Evolutionary conservation across 306 rosid species (phyloP).

Genomic region (Ormosia semicastrata): DNA sequence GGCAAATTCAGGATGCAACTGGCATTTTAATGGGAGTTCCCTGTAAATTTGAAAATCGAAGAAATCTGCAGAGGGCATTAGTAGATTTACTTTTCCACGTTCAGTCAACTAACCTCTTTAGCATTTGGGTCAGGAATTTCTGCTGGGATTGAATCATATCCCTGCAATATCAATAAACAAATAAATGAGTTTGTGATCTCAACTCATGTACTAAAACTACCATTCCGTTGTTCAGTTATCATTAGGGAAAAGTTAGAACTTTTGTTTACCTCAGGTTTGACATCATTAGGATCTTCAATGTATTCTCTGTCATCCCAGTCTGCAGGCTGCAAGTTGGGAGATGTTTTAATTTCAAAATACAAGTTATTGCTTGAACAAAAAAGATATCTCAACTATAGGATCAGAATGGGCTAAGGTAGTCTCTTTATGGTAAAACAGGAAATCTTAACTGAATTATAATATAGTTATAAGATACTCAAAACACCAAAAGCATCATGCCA

Average conservation of each 20-base stretch:
- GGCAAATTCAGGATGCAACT: neutral
- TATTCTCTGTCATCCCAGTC: constrained; percentile 61
- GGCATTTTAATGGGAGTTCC: neutral
- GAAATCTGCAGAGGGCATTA: neutral
- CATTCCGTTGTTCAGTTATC: neutral
- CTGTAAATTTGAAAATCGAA: neutral
- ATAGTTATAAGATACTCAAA: neutral
- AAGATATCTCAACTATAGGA: neutral
- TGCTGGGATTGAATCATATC: constrained; percentile 81
- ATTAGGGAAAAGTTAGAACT: constrained; percentile 3
- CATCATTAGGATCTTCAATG: constrained; percentile 44
- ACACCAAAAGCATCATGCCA: constrained; percentile 14
- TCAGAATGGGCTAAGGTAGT: neutral
- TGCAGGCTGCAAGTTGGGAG: constrained; percentile 43
- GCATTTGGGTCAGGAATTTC: constrained; percentile 91
- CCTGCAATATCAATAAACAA: constrained; percentile 53
- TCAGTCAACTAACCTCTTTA: constrained; percentile 62
- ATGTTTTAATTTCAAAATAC: constrained; percentile 19
- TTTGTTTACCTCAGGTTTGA: constrained; percentile 50
- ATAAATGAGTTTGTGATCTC: constrained; percentile 11
- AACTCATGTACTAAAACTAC: constrained; percentile 23
- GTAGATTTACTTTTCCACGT: neutral
- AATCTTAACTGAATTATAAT: neutral
- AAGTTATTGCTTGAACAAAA: neutral
- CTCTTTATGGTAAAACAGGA: neutral